Base-by-base conservation (phyloP, 116 monocot genomes). In the Trichopus zeylanicus region DNA sequence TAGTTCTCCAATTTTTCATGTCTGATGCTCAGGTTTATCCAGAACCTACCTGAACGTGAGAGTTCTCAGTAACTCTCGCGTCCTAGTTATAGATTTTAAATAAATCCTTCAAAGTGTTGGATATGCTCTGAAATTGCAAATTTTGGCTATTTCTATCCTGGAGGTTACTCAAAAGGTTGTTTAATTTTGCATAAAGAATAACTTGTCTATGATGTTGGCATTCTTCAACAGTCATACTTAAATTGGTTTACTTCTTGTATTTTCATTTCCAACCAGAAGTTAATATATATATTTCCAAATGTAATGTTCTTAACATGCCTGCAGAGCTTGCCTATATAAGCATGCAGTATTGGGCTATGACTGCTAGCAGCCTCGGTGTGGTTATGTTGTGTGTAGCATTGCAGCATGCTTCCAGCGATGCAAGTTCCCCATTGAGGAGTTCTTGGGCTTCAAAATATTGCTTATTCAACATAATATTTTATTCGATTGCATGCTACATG, bases 281-380 rank as follows among this genome's bases (percentile, higher is more conserved):
- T 21, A 34, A 29, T 13, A 34, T 7, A 5, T 32, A 34, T 6
- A 22, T 34, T 53, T 8, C 6, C 28, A 26, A 7, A 26, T 23
- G 7, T 53, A 15, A 27, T 53, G 53, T 53, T 28, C 26, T 4
- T 26, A 4, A 22, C 13, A 5, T 35, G 10, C 46, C n/a, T n/a
- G 16, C 68, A 72, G 78, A 78, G 52, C 26, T 76, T 56, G 53
- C 67, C 29, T 69, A 77, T 66, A 57, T 74, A 46, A 64, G 64
- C 27, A 53, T 84, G 66, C 85, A 85, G 58, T 88, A 77, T 66
- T 91, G 97, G 97, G 72, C 68, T 32, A 71, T 54, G 5, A 74
- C 77, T 29, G 63, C 77, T 19, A 62, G 85, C 67, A 85, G 88
- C 65, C 68, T 82, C 61, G 70, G 78, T 28, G 72, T 98, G 58